Evolutionary conservation across 768 basidiomycete genomes (phyloP), one percentile per base, ranked within the genome.

Genomic region (Lentinula edodes): DNA sequence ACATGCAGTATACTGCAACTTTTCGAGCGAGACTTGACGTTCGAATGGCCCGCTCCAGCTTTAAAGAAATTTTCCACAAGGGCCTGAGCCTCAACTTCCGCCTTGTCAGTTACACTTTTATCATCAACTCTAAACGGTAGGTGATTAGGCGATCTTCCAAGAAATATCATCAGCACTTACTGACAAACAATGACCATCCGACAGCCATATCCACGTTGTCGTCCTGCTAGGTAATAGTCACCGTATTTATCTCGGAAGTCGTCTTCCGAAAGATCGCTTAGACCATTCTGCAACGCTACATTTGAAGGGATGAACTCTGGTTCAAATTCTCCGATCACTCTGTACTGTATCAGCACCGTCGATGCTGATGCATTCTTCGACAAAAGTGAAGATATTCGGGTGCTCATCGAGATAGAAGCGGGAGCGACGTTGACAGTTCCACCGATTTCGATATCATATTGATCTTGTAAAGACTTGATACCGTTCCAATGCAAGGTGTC

Each of bases 211-310:
- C 60, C 62, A 7, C 60, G 59, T 35, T 60, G 56, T 23, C 39
- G 58, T 10, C 66, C 66, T 1, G 65, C 66, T 20, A 67, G 63
- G 45, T 66, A 67, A 50, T 67, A 67, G 56, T 67, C 65, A 2
- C 66, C 66, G 62, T 58, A 67, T 45, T 46, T n/a, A 6, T 61
- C 58, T 50, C 65, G 57, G 42, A 67, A 67, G 1, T 61, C 66
- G 8, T 41, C 38, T 6, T 63, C 66, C 7, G 61, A 18, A 18
- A 67, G 60, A 8, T 63, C 52, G 58, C 52, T 43, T 16, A 67
- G 36, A 9, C 65, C 63, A 16, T 54, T 50, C 63, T 63, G 62
- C 32, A 67, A 53, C 18, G 8, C 50, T 3, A 64, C 61, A 52
- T 55, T 46, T 7, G 55, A 45, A 8, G 61, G 63, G 12, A 67